These are phyloP conservation scores for Saccharomyces pastorianus DNA, from an alignment of 1,139 yeast genomes.

Conservation along the genomic window DNA sequence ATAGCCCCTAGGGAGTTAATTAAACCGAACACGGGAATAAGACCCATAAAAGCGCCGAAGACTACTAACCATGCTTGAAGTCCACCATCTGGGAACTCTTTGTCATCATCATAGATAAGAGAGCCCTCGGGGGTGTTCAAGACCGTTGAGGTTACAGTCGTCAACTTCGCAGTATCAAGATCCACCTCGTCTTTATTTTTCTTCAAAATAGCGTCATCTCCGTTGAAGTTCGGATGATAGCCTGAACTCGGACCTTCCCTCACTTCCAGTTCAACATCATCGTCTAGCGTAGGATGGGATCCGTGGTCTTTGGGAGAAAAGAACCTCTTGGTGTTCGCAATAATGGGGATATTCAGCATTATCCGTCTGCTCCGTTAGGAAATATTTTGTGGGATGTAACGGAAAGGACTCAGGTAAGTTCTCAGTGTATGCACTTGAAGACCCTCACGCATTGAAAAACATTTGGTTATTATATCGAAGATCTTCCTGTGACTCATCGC, in stretches of 20 bases:
- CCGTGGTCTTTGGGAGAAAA: not conserved
- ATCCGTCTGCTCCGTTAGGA: not conserved
- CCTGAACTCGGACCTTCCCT: slow-evolving; percentile 11
- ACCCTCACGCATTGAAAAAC: too few relatives aligned
- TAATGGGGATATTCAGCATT: not conserved
- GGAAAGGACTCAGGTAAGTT: too few relatives aligned
- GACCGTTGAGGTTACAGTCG: slow-evolving; percentile 3
- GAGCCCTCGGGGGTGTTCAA: slow-evolving; percentile 5
- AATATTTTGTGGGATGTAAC: too few relatives aligned
- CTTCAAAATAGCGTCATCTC: slow-evolving; percentile 5
- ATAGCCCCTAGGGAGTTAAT: slow-evolving; percentile 64
- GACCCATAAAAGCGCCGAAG: slow-evolving; percentile 57
- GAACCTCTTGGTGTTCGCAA: not conserved
- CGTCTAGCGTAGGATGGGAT: not conserved
- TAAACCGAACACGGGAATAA: slow-evolving; percentile 56
- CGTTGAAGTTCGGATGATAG: slow-evolving; percentile 7
- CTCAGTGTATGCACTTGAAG: too few relatives aligned
- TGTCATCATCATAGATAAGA: slow-evolving; percentile 11
- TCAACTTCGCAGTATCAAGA: slow-evolving; percentile 1
- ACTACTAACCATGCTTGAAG: slow-evolving; percentile 43
- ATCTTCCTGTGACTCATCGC: not conserved
- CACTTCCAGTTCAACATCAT: slow-evolving; percentile 3
- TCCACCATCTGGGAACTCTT: slow-evolving; percentile 30
- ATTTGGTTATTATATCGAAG: not conserved
- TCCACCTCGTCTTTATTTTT: slow-evolving; percentile 7